Conservation (phyloP, 495 filamentous ascomycete species). For the Penicillium odoratum region DNA sequence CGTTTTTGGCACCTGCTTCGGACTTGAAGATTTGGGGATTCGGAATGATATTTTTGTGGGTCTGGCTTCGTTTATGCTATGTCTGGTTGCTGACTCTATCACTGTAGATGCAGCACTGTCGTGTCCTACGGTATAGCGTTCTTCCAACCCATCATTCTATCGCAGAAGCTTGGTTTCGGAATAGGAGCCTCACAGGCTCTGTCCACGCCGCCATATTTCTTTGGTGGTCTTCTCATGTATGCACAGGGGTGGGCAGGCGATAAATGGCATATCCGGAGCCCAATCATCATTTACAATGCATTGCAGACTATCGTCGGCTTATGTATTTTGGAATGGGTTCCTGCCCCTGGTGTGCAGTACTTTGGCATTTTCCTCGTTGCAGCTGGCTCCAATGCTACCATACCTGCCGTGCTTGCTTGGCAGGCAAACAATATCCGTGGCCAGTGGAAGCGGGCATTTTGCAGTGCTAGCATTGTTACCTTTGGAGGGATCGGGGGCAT, state of each 20-base stretch:
- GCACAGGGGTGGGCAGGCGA: neutral
- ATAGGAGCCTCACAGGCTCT: slow-evolving; percentile 40
- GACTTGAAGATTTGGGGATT: slow-evolving; percentile 60
- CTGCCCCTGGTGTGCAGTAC: slow-evolving; percentile 43
- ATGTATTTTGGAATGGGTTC: slow-evolving; percentile 41
- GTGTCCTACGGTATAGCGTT: slow-evolving; percentile 54
- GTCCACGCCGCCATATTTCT: neutral
- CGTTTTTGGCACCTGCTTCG: slow-evolving; percentile 41
- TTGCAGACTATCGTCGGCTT: slow-evolving; percentile 46
- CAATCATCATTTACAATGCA: neutral
- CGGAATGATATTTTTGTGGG: slow-evolving; percentile 51
- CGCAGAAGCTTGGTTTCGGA: slow-evolving; percentile 37
- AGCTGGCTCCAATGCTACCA: neutral
- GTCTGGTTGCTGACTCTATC: neutral
- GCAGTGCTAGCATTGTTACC: slow-evolving; percentile 47
- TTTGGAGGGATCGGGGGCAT: slow-evolving; percentile 56
- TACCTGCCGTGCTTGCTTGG: slow-evolving; percentile 2
- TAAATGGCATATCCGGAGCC: neutral
- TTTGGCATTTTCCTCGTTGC: slow-evolving; percentile 55
- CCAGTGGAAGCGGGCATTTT: slow-evolving; percentile 58
- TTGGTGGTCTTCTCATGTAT: neutral
- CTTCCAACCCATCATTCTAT: slow-evolving; percentile 61
- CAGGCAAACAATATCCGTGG: slow-evolving; percentile 59
- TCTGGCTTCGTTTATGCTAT: slow-evolving; percentile 17
- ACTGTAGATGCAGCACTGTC: neutral